Evolutionary conservation across 2,329 filamentous ascomycete species (phyloP), one percentile per base, ranked within the genome.

Genomic region (Pyrenochaeta sp.): DNA sequence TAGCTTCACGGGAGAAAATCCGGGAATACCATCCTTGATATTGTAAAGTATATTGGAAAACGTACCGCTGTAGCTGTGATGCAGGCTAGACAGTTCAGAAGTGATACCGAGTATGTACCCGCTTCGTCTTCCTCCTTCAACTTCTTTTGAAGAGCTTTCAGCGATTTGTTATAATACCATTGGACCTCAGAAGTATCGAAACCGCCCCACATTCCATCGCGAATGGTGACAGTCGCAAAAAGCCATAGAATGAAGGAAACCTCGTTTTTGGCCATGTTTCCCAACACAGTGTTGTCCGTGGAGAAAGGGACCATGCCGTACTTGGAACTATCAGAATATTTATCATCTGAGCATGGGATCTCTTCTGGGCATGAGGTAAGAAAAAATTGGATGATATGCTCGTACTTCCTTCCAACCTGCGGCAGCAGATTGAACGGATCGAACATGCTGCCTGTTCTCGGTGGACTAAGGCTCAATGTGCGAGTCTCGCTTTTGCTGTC

Each of bases 301-400:
- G 41, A 35, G 19, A 57, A 48, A 5, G 43, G 9, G 2, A 55
- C 19, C 6, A 50, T 29, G 10, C 38, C 31, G 15, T 48, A 26
- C 22, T 46, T 47, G 2, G 50, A 43, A 8, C 31, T 42, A 32
- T 53, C 48, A 20, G 53, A 55, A 38, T 55, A 60, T 32, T 55
- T 55, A 38, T 62, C 51, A 18, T 55, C 54, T 8, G 41, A 55
- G 35, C 51, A 55, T 9, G 58, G 53, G 6, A 60, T 44, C 13
- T 55, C 44, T 18, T 60, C 60, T 3, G 58, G 58, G 35, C 53
- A 63, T 2, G 46, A 44, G 15, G 48, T 58, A 4, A 58, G 40
- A 27, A 61, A 56, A 29, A 35, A 44, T 9, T 61, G 50, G 18
- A 63, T 50, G 11, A 63, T 57, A 29, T 61, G 60, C 22, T 63